A percentile compares a stretch with the other conserved stretches of the same genome.
phyloP scores from a whole-genome alignment of 2,329 filamentous ascomycete species.

The Herpotrichia juniperi region DNA sequence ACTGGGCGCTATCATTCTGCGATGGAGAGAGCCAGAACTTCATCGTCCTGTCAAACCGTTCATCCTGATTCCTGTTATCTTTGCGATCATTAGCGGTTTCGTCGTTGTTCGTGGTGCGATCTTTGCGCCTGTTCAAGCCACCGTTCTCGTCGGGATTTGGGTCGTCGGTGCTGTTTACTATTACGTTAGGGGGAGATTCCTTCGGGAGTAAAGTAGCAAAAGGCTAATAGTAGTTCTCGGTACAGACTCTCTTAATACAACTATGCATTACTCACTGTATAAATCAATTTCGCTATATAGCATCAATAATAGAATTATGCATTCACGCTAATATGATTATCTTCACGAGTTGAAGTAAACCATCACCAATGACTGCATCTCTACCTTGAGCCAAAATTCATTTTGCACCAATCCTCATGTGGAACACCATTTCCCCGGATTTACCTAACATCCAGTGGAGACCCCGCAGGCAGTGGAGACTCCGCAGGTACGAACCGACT shows the following conservation, averaged over 20 bases:
- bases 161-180: constrained; percentile 18
- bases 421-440: too few species aligned
- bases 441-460: too few species aligned
- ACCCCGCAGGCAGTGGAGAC: too few species aligned
- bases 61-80: constrained; percentile 60
- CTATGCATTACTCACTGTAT: not conserved
- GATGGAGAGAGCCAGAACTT: constrained; percentile 62
- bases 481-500: too few species aligned
- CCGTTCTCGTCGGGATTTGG: constrained; percentile 38
- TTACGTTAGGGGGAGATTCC: not conserved
- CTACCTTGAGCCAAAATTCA: too few species aligned
- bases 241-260: too few species aligned
- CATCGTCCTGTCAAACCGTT: constrained; percentile 63
- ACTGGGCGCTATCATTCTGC: constrained; percentile 63
- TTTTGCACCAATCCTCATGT: too few species aligned
- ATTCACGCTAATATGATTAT: too few species aligned
- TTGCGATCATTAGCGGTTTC: constrained; percentile 61
- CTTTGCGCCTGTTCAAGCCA: constrained; percentile 41
- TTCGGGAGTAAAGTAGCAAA: not conserved
- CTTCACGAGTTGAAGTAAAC: too few species aligned
- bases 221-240: not conserved
- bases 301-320: not conserved
- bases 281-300: not conserved
- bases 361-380: too few species aligned
- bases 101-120: constrained; percentile 43